Evolutionary conservation across 108 stramenopile species (phyloP).

Genomic region (Fragilariopsis cylindrus): DNA sequence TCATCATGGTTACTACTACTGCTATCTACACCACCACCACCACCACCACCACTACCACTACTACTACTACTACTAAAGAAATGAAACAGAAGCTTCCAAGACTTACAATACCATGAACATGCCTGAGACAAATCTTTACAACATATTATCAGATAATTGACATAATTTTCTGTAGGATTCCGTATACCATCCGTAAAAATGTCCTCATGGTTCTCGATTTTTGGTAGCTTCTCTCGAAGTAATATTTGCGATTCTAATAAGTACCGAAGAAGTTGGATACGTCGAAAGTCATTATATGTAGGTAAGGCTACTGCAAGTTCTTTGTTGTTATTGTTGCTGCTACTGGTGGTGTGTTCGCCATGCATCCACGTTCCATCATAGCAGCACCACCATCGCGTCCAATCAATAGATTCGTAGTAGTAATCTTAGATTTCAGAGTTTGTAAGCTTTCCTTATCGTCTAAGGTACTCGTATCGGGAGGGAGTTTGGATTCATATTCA

Average conservation of each 20-base stretch:
- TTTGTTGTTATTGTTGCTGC: background rate
- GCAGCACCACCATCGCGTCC: no score
- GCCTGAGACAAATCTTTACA: slow-evolving; percentile 26
- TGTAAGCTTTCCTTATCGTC: slow-evolving; percentile 42
- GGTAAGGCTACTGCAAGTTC: background rate
- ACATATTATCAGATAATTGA: slow-evolving; percentile 43
- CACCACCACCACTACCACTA: background rate
- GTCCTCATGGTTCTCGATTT: slow-evolving; percentile 34
- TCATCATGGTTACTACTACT: background rate
- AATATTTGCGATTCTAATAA: slow-evolving; percentile 50
- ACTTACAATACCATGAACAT: slow-evolving; percentile 44
- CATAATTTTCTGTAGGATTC: slow-evolving; percentile 48
- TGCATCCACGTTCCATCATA: no score
- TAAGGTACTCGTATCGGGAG: slow-evolving; percentile 51
- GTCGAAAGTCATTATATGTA: background rate
- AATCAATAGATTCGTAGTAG: background rate
- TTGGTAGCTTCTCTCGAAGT: slow-evolving; percentile 58
- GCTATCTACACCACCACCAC: background rate
- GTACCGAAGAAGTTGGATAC: slow-evolving; percentile 26
- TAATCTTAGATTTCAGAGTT: slow-evolving; percentile 19
- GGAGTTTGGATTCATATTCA: slow-evolving; percentile 34
- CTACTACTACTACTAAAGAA: slow-evolving; percentile 11
- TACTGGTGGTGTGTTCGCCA: no score
- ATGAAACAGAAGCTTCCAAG: slow-evolving; percentile 30
- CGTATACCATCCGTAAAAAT: slow-evolving; percentile 37